A percentile compares a stretch with the other conserved stretches of the same genome.
These are phyloP conservation scores for Crithidia thermophila DNA, from an alignment of 208 protist species.

Conservation along the genomic window DNA sequence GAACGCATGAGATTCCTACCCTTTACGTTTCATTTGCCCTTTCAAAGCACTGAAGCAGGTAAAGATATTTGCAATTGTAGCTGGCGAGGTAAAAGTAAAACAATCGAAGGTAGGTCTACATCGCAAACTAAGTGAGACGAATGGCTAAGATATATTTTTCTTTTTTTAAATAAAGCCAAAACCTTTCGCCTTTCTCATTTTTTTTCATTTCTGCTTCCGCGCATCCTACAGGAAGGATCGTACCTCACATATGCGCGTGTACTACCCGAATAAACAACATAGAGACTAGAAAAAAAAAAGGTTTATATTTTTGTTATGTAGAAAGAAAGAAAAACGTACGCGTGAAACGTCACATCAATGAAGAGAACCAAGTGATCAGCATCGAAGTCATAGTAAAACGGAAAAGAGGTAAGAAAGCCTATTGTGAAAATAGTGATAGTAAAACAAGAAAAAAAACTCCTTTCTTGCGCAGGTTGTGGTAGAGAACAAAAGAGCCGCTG, in stretches of 20 bases:
- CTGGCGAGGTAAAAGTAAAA: neutral
- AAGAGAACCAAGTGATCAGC: slow-evolving; percentile 9
- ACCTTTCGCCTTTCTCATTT: neutral
- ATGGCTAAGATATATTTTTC: slow-evolving; percentile 14
- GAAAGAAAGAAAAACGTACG: neutral
- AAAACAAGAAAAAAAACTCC: slow-evolving; percentile 25
- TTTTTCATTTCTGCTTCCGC: neutral
- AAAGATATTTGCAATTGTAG: too few species aligned
- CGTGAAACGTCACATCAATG: slow-evolving; percentile 11
- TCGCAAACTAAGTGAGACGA: neutral
- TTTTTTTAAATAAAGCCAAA: slow-evolving; percentile 1
- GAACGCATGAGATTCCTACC: too few species aligned
- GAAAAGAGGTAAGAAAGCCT: too few species aligned
- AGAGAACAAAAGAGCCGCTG: slow-evolving; percentile 2
- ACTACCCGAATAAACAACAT: neutral
- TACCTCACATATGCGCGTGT: slow-evolving; percentile 5
- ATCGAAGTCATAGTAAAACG: too few species aligned
- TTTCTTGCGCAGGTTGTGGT: too few species aligned
- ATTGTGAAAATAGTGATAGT: slow-evolving; percentile 13
- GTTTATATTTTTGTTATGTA: too few species aligned
- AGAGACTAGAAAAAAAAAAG: slow-evolving; percentile 10
- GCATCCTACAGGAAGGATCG: neutral
- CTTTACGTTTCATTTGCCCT: too few species aligned
- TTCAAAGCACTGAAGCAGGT: too few species aligned
- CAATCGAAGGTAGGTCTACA: neutral